Evolutionary conservation across 257 asterid genomes (phyloP), one percentile per base, ranked within the genome.

Genomic region (Datura wrightii): DNA sequence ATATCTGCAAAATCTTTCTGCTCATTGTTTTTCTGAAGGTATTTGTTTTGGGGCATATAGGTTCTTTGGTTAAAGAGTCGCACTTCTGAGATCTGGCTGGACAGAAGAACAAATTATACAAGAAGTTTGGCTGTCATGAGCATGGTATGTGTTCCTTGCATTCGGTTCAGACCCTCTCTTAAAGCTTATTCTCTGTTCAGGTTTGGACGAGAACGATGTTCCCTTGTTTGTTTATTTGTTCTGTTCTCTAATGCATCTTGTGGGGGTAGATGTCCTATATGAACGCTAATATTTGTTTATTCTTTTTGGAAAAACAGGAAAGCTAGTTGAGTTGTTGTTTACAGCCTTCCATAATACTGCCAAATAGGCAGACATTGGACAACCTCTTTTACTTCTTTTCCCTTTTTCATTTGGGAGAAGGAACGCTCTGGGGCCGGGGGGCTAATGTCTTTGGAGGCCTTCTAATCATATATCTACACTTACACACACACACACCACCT

Each of bases 51-150:
- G 65, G 54, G 82, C 84, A 14, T 62, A 81, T 50, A 97, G 99
- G 97, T 97, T 63, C 97, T 97, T 76, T 97, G 99, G 99, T 92
- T 97, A 87, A 97, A 97, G 91, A 97, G 99, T 86, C 99, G 98
- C 88, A 97, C 99, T 83, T 95, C 99, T 46, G 99, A 97, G 89
- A 94, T 97, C 82, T 97, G 99, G 99, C 88, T 97, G 88, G 97
- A 91, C 87, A 93, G 99, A 88, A 95, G 99, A 92, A 97, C 99
- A 86, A 95, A 93, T 90, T 97, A 97, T 88, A 94, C 99, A 44
- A 90, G 99, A 90, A 97, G 99, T 90, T 92, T 97, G 91, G 99
- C 99, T 82, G 99, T 97, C 86, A 97, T 97, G 99, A 97, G 99
- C 89, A 97, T 97, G 99, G 99, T 97, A 92, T 83, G 62, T 79